Evolutionary conservation across 345 rosid genomes (phyloP).

Genomic region (Boechera retrofracta): DNA sequence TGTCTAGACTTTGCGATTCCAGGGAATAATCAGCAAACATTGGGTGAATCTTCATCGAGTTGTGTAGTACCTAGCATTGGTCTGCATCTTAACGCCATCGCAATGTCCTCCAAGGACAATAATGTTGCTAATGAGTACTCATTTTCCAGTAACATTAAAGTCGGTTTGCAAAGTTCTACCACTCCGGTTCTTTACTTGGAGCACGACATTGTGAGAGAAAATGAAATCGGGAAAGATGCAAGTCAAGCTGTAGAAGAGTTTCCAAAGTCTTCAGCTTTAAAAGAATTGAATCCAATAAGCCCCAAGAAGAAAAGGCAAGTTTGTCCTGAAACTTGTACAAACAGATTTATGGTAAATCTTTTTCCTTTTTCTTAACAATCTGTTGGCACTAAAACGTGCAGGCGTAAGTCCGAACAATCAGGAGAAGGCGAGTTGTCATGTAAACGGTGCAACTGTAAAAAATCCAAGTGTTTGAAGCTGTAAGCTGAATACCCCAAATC

Average conservation of each 20-base stretch:
- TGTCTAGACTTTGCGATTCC: constrained; percentile 82
- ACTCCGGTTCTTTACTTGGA: constrained; percentile 13
- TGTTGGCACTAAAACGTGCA: constrained; percentile 36
- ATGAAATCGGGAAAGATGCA: constrained; percentile 39
- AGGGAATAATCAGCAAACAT: neutral
- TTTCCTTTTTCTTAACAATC: constrained; percentile 5
- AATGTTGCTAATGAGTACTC: constrained; percentile 49
- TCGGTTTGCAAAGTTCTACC: constrained; percentile 44
- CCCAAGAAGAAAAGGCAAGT: constrained; percentile 79
- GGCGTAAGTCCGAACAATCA: constrained; percentile 64
- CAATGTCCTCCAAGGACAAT: constrained; percentile 52
- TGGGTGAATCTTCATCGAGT: constrained; percentile 38
- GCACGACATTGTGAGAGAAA: constrained; percentile 48
- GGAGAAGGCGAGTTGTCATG: constrained; percentile 72
- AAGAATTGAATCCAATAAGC: constrained; percentile 58
- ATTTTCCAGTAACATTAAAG: constrained; percentile 46
- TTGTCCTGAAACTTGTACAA: constrained; percentile 15
- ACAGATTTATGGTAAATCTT: neutral
- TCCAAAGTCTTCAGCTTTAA: constrained; percentile 31
- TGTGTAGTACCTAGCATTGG: constrained; percentile 78
- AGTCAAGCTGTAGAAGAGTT: constrained; percentile 8
- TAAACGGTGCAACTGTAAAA: constrained; percentile 93
- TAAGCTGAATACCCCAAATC: constrained; percentile 49
- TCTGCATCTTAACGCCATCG: constrained; percentile 79
- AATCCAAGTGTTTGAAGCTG: constrained; percentile 94